Conservation (phyloP, 495 filamentous ascomycete genomes). For the Penicillium canescens region DNA sequence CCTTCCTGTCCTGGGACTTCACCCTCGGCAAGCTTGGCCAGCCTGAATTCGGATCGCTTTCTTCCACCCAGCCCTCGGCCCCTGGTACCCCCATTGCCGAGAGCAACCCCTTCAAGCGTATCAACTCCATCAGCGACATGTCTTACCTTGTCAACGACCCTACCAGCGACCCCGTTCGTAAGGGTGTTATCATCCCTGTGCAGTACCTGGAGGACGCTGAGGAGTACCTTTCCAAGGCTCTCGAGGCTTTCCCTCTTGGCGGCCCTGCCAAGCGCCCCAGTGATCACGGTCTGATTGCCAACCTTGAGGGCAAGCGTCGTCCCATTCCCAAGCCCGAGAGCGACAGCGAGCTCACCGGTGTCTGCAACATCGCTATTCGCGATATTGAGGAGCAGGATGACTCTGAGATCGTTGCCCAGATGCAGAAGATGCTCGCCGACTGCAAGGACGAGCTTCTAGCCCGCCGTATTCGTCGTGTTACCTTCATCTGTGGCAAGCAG, state of each 20-base stretch:
- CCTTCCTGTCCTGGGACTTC: constrained; percentile 94
- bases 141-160: constrained; percentile 72
- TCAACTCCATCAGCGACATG: constrained; percentile 96
- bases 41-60: constrained; percentile 79
- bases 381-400: constrained; percentile 89
- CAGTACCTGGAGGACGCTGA: constrained; percentile 92
- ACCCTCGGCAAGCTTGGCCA: constrained; percentile 86
- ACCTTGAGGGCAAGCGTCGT: constrained; percentile 70
- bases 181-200: constrained; percentile 92
- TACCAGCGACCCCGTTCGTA: constrained; percentile 74
- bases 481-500: constrained; percentile 94
- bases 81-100: constrained; percentile 77
- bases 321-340: constrained; percentile 52
- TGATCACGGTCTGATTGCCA: constrained; percentile 62
- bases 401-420: constrained; percentile 71
- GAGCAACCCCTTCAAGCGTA: constrained; percentile 67
- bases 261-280: constrained; percentile 37
- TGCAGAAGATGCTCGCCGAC: constrained; percentile 72
- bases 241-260: constrained; percentile 73
- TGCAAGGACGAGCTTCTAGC: constrained; percentile 80
- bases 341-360: constrained; percentile 80
- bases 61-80: constrained; percentile 75
- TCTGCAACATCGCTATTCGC: constrained; percentile 87
- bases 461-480: constrained; percentile 82
- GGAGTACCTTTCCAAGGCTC: constrained; percentile 74